phyloP scores from a whole-genome alignment of 345 rosid species.

The Alliaria petiolata region DNA sequence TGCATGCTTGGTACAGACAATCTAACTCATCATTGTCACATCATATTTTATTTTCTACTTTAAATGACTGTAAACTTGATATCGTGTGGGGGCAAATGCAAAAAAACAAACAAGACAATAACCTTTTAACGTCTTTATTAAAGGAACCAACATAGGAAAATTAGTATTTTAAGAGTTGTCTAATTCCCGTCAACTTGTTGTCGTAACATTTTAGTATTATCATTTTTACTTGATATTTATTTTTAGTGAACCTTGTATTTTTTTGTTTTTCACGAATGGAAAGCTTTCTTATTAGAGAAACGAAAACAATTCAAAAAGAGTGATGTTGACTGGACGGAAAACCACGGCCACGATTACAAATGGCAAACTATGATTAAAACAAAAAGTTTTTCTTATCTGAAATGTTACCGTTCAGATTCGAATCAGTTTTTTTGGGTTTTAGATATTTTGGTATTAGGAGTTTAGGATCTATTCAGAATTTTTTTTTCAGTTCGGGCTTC shows the following conservation, averaged over 20 bases:
- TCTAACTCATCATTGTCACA: conserved; percentile 27
- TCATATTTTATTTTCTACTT: background rate
- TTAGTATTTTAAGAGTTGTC: background rate
- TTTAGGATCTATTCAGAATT: no score
- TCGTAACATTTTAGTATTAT: conserved; percentile 1
- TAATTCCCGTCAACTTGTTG: conserved; percentile 18
- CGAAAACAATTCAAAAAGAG: background rate
- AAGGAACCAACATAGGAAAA: conserved; percentile 28
- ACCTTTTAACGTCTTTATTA: no score
- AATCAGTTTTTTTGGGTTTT: no score
- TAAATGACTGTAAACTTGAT: conserved; percentile 13
- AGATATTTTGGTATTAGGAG: no score
- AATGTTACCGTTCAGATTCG: no score
- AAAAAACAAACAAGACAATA: conserved; percentile 20
- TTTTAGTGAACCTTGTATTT: background rate
- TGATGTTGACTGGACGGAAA: conserved; percentile 20
- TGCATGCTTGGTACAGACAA: conserved; percentile 17
- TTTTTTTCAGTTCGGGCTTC: no score
- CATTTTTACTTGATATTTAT: background rate
- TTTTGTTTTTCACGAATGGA: background rate
- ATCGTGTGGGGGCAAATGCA: conserved; percentile 28
- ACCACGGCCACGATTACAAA: conserved; percentile 6
- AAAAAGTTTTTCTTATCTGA: no score
- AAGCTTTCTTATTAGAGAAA: background rate
- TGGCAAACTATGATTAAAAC: background rate